A percentile compares a stretch with the other conserved stretches of the same genome.
These are phyloP conservation scores for Neolentinus lepideus DNA, from an alignment of 1,284 basidiomycete species.

Conservation along the genomic window DNA sequence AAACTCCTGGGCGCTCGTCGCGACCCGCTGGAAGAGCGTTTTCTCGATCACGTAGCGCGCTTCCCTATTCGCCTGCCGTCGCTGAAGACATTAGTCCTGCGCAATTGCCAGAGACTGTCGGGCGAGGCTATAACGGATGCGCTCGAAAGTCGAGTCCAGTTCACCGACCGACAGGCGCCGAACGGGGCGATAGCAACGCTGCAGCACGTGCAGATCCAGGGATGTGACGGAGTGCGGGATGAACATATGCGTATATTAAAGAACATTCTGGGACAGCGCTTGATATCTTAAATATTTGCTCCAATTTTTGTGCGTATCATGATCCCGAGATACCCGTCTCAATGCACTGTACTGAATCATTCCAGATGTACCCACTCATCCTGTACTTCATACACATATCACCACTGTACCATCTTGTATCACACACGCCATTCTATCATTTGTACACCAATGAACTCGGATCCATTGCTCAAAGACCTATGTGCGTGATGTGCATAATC, in stretches of 20 bases:
- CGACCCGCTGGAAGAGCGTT: conserved; percentile 7
- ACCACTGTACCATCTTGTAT: background rate
- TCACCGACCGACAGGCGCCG: conserved; percentile 29
- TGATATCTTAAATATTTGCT: background rate
- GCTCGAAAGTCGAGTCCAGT: conserved; percentile 38
- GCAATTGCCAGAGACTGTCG: conserved; percentile 54
- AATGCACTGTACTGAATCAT: background rate
- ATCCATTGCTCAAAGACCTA: too few species aligned
- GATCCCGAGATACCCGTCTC: background rate
- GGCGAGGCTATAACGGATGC: conserved; percentile 50
- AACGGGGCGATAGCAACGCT: conserved; percentile 19
- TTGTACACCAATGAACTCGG: too few species aligned
- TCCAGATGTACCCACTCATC: background rate
- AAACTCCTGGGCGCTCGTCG: conserved; percentile 40
- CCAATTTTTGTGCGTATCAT: background rate
- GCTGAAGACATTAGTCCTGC: conserved; percentile 42
- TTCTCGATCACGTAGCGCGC: conserved; percentile 5
- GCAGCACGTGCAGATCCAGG: conserved; percentile 16
- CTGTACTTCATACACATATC: background rate
- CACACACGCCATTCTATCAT: background rate
- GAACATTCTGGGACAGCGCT: background rate
- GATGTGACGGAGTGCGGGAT: conserved; percentile 12
- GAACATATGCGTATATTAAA: background rate
- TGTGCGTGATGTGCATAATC: too few species aligned
- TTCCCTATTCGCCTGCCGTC: conserved; percentile 40